A percentile compares a stretch with the other conserved stretches of the same genome.
Evolutionary conservation across 495 filamentous ascomycete species (phyloP).

Genomic region (Melanomma pulvis-pyrius): DNA sequence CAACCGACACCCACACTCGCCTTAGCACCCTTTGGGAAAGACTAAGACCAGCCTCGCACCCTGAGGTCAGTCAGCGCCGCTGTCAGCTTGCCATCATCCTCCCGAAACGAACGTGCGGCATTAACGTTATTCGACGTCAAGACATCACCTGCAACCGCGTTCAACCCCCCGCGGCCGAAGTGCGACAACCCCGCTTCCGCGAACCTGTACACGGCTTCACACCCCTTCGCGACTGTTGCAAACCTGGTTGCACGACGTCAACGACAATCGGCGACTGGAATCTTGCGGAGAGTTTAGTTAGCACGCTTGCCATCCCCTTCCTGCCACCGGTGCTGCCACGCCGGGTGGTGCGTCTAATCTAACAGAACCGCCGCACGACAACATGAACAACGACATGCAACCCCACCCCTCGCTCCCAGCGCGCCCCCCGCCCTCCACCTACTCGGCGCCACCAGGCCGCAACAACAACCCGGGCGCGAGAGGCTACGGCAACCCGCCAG

Average conservation of each 20-base stretch:
- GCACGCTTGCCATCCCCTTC: background rate
- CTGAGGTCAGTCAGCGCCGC: background rate
- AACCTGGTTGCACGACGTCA: background rate
- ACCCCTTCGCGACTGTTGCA: background rate
- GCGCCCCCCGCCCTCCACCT: slow-evolving; percentile 72
- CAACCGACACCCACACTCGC: background rate
- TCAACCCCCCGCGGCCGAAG: background rate
- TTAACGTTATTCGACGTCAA: background rate
- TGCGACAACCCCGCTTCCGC: background rate
- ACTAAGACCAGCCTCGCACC: no score
- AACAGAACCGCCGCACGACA: background rate
- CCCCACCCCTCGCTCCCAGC: slow-evolving; percentile 76
- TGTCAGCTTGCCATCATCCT: background rate
- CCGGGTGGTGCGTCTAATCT: background rate
- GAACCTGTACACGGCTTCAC: background rate
- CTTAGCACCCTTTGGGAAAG: background rate
- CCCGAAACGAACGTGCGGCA: background rate
- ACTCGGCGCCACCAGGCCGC: slow-evolving; percentile 59
- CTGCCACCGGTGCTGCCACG: background rate
- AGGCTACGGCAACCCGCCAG: slow-evolving; percentile 43
- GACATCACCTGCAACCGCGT: background rate
- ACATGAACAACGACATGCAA: slow-evolving; percentile 45
- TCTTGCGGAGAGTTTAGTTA: background rate
- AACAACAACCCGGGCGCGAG: slow-evolving; percentile 41
- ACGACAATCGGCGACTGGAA: background rate